phyloP scores from a whole-genome alignment of 2,329 filamentous ascomycete species.

The Neofusicoccum parvum region DNA sequence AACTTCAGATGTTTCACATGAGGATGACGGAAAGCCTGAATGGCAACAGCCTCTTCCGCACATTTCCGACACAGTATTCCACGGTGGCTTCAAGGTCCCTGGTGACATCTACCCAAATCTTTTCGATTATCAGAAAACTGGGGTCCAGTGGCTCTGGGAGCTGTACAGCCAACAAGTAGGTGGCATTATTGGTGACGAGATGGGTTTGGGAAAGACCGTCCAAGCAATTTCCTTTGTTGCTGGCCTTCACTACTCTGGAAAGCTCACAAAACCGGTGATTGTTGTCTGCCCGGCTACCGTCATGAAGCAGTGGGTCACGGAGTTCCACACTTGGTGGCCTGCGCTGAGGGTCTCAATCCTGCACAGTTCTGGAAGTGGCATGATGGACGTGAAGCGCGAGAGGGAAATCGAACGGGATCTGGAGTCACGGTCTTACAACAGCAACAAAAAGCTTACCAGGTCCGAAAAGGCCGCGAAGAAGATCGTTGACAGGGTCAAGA shows the following conservation, averaged over 20 bases:
- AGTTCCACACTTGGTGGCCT: constrained; percentile 99
- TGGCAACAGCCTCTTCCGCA: constrained; percentile 88
- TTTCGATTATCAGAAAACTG: constrained; percentile 96
- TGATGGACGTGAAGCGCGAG: constrained; percentile 75
- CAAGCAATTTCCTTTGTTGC: constrained; percentile 82
- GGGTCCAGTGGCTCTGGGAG: constrained; percentile 94
- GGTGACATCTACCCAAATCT: constrained; percentile 91
- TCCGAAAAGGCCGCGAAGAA: constrained; percentile 71
- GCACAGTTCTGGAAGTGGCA: constrained; percentile 93
- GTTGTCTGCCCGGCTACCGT: constrained; percentile 93
- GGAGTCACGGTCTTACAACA: constrained; percentile 37
- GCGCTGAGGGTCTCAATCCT: constrained; percentile 93
- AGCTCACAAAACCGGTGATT: constrained; percentile 80
- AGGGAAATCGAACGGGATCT: constrained; percentile 64
- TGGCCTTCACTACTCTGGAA: constrained; percentile 87
- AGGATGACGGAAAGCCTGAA: constrained; percentile 57
- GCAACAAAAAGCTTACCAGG: constrained; percentile 46
- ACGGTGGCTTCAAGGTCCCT: constrained; percentile 76
- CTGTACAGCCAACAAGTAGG: constrained; percentile 87
- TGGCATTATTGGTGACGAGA: constrained; percentile 95
- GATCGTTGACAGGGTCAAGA: constrained; percentile 79
- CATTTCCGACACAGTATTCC: constrained; percentile 72
- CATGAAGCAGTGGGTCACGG: constrained; percentile 96
- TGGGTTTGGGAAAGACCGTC: constrained; percentile 97
- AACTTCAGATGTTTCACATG: constrained; percentile 8